Evolutionary conservation across 2,329 filamentous ascomycete genomes (phyloP), one percentile per base, ranked within the genome.

Genomic region (Pyricularia sp.): DNA sequence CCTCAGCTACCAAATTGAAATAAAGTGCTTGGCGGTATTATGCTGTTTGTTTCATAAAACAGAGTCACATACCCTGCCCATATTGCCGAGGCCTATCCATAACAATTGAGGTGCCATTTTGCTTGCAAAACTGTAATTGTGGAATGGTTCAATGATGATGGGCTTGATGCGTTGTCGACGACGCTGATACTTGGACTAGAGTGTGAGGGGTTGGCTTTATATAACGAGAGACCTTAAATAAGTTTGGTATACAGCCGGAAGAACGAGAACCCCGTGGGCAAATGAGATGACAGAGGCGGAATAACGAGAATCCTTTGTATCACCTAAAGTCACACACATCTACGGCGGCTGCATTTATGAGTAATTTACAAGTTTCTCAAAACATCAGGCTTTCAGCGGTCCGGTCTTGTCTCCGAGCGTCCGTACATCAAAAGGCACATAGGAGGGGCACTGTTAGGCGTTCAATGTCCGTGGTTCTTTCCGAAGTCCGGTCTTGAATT

Each of bases 11-110:
- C 23, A 12, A 26, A 9, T 23, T 23, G 4, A 26, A 17, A 14
- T 11, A 6, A 26, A 23, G 14, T 28, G 2, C 12, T 23, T 30
- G 25, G 25, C 42, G 17, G 42, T n/a, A 50, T 4, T 50, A 23
- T 5, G 33, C 5, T 23, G 23, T 26, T 20, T 26, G 30, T 25
- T 28, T n/a, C 11, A 17, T 28, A 31, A 17, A 2, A 30, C 28
- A 31, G 3, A 58, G 11, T 28, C 10, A 79, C 86, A 81, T 81
- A 91, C 91, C 76, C 89, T 85, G 72, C 92, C 93, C 88, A 97
- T 97, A 78, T 96, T 96, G 68, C 93, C 93, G 67, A 97, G 85
- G 69, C 93, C 93, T 68, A 96, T 88, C 88, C 89, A 96, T 73
- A 92, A 84, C 67, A 95, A 75, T 78, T 85, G 87, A 69, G 84